Evolutionary conservation across 495 filamentous ascomycete genomes (phyloP), one percentile per base, ranked within the genome.

Genomic region (Jackrogersella minutella): DNA sequence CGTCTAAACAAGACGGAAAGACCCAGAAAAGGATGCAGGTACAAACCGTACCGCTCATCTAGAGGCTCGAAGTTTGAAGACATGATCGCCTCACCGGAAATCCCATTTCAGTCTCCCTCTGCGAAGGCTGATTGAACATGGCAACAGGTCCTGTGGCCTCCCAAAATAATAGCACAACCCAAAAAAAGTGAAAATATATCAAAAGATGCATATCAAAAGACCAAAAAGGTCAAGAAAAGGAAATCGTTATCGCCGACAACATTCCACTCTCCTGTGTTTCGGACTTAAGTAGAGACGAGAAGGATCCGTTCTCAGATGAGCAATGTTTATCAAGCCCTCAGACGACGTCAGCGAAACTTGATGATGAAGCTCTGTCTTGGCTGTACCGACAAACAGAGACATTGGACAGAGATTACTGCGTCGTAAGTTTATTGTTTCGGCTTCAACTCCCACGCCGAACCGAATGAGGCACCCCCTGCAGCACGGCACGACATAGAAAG

Each of bases 261-360:
- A 26, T 51, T n/a, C 8, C 30, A 40, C 41, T n/a, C 17, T 0
- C 14, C 28, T 17, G 9, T 41, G 22, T 14, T 40, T 41, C 44
- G 46, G 53, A 44, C 24, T 64, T 52, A 30, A 43, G 52, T 57
- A 43, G 26, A 36, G 11, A 44, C 53, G 61, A 57, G 36, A 24
- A 36, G 61, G 43, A 58, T 52, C 36, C 17, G 26, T 28, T 21
- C 33, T 24, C 33, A n/a, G n/a, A n/a, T 21, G 36, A 31, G n/a
- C 31, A 30, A 16, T 17, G 10, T 56, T 19, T 10, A 33, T 10
- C 31, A 8, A 51, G 10, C 11, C 8, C 60, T 41, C 7, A 24
- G 17, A 16, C 40, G 37, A 53, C 39, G 33, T 51, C 36, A 22
- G 28, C 47, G 39, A 62, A 54, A 19, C 58, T 28, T 36, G n/a